Base-by-base conservation (phyloP, 1,284 basidiomycete genomes). In the Sporisorium iseilematis-ciliati region DNA sequence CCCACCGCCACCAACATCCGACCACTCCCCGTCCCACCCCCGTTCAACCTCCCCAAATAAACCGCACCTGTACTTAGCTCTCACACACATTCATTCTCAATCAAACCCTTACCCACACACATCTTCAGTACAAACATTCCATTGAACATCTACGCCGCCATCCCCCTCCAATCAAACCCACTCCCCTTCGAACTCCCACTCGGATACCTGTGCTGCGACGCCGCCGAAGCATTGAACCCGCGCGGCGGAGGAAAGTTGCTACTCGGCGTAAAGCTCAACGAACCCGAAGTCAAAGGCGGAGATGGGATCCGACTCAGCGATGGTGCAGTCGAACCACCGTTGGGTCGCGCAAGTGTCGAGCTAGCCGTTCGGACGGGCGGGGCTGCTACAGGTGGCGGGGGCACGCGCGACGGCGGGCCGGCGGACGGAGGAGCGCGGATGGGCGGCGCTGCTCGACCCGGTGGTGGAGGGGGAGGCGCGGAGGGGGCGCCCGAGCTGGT, bases 391-490 rank as follows among this genome's bases (percentile, higher is more conserved):
- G 89, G 89, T 18, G 88, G 88, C 42, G 79, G 92, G 8, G 89
- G 88, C 48, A 86, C 87, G 75, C 89, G 88, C 62, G 92, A 91
- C 82, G 90, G 91, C 52, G 82, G 85, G 25, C 56, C 85, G 92
- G 61, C 88, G 90, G 52, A 88, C 16, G 43, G 91, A 93, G 72
- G 87, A 89, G 74, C 90, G 89, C 83, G 89, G 91, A 78, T 89
- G 92, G 80, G 90, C 89, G 79, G 88, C 88, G 25, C 87, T 90
- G 69, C 93, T 95, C 78, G 90, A 91, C 49, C 89, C 87, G 57
- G 89, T 88, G 73, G 92, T 93, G 73, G 87, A 95, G 26, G 87
- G 86, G 48, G 89, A 92, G 14, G 81, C 81, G 80, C 26, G 11
- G 52, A 52, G 12, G 50, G 46, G 7, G 42, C 48, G n/a, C 58